phyloP scores from a whole-genome alignment of 495 filamentous ascomycete species.

The Penicillium malachiteum region DNA sequence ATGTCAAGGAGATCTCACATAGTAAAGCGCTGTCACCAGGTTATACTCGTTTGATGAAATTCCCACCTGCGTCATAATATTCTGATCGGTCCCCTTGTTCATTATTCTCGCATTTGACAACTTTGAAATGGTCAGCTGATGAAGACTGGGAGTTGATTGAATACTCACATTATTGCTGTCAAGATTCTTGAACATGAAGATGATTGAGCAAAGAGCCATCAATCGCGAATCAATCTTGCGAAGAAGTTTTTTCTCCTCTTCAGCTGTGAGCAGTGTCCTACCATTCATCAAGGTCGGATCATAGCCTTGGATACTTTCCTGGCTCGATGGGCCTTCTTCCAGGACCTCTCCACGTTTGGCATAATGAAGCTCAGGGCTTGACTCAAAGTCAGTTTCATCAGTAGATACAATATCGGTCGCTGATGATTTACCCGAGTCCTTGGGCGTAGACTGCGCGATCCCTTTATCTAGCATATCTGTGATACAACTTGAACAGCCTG shows the following conservation, averaged over 20 bases:
- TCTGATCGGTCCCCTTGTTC: conserved; percentile 31
- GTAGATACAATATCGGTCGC: neutral
- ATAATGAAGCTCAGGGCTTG: conserved; percentile 16
- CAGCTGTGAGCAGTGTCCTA: conserved; percentile 33
- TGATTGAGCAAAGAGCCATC: conserved; percentile 41
- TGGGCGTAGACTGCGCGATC: neutral
- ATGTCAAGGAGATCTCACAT: conserved; percentile 12
- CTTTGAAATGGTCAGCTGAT: conserved; percentile 9
- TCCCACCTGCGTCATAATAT: conserved; percentile 43
- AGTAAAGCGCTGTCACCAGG: conserved; percentile 29
- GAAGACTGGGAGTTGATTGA: neutral
- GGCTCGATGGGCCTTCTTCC: conserved; percentile 19
- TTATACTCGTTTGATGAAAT: conserved; percentile 30
- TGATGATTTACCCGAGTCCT: neutral
- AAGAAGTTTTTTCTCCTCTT: conserved; percentile 44
- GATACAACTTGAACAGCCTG: neutral
- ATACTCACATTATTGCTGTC: conserved; percentile 40
- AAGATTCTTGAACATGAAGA: conserved; percentile 47
- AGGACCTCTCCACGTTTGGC: conserved; percentile 17
- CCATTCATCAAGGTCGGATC: conserved; percentile 42
- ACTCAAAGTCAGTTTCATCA: conserved; percentile 21
- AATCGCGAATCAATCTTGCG: conserved; percentile 47
- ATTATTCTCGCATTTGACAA: conserved; percentile 44
- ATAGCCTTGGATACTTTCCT: conserved; percentile 37
- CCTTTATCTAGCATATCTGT: neutral